Evolutionary conservation across 2,329 filamentous ascomycete genomes (phyloP), one percentile per base, ranked within the genome.

Genomic region (Pseudocercospora fijiensis): DNA sequence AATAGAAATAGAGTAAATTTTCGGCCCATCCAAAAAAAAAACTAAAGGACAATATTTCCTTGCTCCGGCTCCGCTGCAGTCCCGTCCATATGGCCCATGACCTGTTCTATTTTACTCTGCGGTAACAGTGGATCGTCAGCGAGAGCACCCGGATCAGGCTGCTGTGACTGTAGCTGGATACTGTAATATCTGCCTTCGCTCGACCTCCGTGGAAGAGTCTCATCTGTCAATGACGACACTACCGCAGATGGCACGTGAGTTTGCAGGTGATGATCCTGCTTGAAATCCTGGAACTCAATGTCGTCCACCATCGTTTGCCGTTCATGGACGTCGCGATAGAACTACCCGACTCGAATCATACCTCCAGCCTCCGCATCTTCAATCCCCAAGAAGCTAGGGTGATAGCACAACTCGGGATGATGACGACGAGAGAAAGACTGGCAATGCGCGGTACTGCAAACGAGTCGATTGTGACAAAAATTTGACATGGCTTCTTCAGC

Each of bases 391-490:
- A 61, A 8, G 59, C 33, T 18, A 61, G 18, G 30, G 57, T 61
- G 30, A 56, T 37, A 26, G 59, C 37, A 43, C 47, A 61, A 22
- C 59, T 61, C 18, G 56, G 4, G 33, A 56, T 41, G 8, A 61
- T 18, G 11, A 61, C 49, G 9, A 61, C 43, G 2, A 61, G 20
- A 26, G 37, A 61, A 61, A 24, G 58, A 61, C 22, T 61, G 58
- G 28, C 47, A 43, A 20, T 61, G 45, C 10, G 37, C 49, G 8
- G 59, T 47, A 27, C 51, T 61, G 9, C 59, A 20, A 9, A 57
- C 51, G 16, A 61, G 51, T 45, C 57, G 59, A n/a, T 27, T 22
- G 9, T 41, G 13, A 41, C 51, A 61, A 13, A 55, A 26, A 3
- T 10, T 16, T 4, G 22, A 30, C 18, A 61, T 33, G 7, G 59